Percentiles rank a stretch among this genome's conserved stretches.
Evolutionary conservation across 306 rosid species (phyloP).

Genomic region (Quercus agrifolia): DNA sequence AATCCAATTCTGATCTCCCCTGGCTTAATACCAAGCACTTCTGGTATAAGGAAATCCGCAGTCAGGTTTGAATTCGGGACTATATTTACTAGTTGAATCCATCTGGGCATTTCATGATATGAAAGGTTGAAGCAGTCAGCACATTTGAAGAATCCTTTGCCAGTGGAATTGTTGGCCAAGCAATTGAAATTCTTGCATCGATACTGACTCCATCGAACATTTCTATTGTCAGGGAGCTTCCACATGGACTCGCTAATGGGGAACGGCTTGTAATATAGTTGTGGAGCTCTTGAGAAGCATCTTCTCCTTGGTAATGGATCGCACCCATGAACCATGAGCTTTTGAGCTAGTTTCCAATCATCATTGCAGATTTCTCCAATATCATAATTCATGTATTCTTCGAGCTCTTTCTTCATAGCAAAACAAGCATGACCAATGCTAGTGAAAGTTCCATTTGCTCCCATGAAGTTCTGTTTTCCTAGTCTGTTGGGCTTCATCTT

Average conservation of each 20-base stretch:
- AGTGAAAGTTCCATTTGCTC: constrained; percentile 74
- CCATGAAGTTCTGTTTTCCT: constrained; percentile 77
- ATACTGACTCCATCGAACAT: constrained; percentile 72
- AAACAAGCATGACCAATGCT: constrained; percentile 81
- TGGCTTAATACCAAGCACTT: constrained; percentile 51
- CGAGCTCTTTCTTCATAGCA: constrained; percentile 57
- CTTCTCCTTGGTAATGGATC: constrained; percentile 81
- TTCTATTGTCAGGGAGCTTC: constrained; percentile 69
- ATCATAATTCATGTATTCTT: constrained; percentile 79
- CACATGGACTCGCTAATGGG: constrained; percentile 53
- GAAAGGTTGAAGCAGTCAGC: constrained; percentile 68
- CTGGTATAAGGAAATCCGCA: constrained; percentile 50
- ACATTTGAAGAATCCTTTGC: constrained; percentile 72
- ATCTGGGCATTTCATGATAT: constrained; percentile 60
- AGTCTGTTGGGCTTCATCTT: constrained; percentile 65
- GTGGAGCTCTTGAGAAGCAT: constrained; percentile 59
- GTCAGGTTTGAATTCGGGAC: constrained; percentile 22
- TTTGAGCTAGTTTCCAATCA: constrained; percentile 79
- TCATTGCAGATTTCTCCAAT: constrained; percentile 74
- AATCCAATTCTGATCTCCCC: constrained; percentile 67
- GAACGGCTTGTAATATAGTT: constrained; percentile 47
- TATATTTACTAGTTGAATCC: constrained; percentile 33
- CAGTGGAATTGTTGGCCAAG: constrained; percentile 38
- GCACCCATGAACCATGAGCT: constrained; percentile 79
- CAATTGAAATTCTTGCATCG: constrained; percentile 68